Percentiles rank a stretch among this genome's conserved stretches.
Conservation (phyloP, 176 grass and related monocot species). For the Musa acuminata region DNA sequence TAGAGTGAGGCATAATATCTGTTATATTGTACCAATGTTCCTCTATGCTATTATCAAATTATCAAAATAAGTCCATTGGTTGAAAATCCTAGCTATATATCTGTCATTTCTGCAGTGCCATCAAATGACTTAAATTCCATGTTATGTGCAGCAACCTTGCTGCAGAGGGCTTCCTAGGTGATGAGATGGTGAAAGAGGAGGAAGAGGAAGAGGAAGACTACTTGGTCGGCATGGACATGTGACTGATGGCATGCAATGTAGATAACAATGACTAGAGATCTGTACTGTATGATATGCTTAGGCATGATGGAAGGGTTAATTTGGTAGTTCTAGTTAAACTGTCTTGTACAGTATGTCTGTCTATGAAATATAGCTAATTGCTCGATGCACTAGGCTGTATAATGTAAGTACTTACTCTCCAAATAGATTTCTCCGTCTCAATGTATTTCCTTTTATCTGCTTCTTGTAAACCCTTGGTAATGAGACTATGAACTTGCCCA, state of each 20-base stretch:
- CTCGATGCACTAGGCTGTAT: not conserved
- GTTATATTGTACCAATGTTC: not conserved
- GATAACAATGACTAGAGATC: not conserved
- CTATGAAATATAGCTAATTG: not conserved
- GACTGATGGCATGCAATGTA: constrained; percentile 12
- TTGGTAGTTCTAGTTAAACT: not conserved
- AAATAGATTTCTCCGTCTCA: no score
- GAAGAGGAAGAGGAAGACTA: constrained; percentile 31
- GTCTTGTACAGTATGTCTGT: not conserved
- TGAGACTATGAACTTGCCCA: no score
- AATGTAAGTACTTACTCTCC: no score
- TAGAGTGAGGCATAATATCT: not conserved
- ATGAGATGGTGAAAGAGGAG: constrained; percentile 34
- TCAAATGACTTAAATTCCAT: not conserved
- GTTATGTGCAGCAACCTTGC: constrained; percentile 46
- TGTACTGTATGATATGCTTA: not conserved
- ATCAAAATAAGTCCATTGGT: no score
- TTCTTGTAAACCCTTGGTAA: no score
- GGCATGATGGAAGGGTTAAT: not conserved
- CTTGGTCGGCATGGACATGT: constrained; percentile 88
- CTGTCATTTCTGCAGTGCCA: not conserved
- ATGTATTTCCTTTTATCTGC: no score
- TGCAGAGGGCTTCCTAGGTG: constrained; percentile 46
- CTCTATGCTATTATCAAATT: not conserved
- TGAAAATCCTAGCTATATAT: not conserved